Conservation (phyloP, 441 rosid species). For the Populus tomentosa region DNA sequence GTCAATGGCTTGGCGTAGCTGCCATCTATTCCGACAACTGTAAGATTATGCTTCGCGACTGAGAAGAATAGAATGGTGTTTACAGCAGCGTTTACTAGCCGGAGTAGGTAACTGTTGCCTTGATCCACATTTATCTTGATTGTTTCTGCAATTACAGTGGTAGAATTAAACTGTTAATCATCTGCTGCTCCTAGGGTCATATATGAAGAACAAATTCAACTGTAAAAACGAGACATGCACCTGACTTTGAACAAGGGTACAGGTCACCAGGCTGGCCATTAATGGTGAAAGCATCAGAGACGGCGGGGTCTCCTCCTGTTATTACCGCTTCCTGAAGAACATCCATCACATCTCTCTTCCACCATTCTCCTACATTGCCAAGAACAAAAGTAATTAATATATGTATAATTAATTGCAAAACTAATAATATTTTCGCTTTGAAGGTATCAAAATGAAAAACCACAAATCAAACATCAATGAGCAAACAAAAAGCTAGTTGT, state of each 20-base stretch:
- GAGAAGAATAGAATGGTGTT: slow-evolving; percentile 22
- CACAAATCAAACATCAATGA: not conserved
- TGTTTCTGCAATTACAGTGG: slow-evolving; percentile 22
- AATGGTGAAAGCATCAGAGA: slow-evolving; percentile 46
- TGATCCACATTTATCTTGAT: slow-evolving; percentile 21
- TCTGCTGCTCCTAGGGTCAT: no score
- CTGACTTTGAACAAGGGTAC: slow-evolving; percentile 43
- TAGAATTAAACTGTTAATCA: no score
- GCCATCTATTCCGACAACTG: slow-evolving; percentile 33
- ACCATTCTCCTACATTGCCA: slow-evolving; percentile 44
- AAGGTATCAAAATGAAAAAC: no score
- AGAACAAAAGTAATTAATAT: no score
- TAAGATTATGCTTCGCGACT: slow-evolving; percentile 23
- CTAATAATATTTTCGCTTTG: no score
- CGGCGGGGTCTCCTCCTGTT: slow-evolving; percentile 30
- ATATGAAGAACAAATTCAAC: no score
- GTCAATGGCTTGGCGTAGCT: slow-evolving; percentile 25
- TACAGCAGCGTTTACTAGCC: slow-evolving; percentile 38
- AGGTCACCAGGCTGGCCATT: slow-evolving; percentile 56
- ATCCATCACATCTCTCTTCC: slow-evolving; percentile 35
- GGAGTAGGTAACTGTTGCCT: slow-evolving; percentile 36
- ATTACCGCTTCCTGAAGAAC: slow-evolving; percentile 13
- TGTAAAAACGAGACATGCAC: slow-evolving; percentile 10
- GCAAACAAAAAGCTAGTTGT: not conserved
- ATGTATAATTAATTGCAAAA: not conserved